These are phyloP conservation scores for Aspergillus latus DNA, from an alignment of 2,329 filamentous ascomycete species.

Conservation along the genomic window DNA sequence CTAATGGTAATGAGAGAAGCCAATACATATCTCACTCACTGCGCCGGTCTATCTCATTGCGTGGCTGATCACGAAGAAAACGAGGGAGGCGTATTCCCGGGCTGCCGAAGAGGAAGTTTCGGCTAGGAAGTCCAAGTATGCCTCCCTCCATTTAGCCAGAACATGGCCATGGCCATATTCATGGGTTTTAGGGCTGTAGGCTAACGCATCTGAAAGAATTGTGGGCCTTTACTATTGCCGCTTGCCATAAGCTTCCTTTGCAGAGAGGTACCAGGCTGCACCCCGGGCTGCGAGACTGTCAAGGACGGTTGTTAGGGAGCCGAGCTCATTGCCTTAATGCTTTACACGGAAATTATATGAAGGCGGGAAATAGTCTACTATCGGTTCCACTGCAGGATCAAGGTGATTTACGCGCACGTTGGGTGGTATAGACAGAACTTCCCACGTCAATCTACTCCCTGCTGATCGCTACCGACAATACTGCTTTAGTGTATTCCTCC, in stretches of 20 bases:
- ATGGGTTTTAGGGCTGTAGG: background rate
- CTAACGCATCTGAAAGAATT: background rate
- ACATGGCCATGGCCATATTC: no score
- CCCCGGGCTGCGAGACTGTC: background rate
- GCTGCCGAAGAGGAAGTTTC: background rate
- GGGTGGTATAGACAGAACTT: no score
- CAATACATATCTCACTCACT: background rate
- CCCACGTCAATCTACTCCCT: no score
- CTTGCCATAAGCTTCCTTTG: background rate
- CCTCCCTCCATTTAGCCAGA: background rate
- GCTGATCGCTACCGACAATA: no score
- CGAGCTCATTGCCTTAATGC: background rate
- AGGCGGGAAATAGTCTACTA: no score
- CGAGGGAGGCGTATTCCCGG: background rate
- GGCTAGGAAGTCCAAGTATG: background rate
- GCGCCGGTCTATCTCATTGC: background rate
- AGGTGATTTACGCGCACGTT: no score
- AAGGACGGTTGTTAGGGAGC: background rate
- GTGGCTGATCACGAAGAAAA: background rate
- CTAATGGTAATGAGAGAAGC: background rate
- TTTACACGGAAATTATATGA: background rate
- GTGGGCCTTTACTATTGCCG: no score
- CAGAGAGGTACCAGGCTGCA: background rate
- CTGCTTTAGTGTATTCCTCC: background rate
- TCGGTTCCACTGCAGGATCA: no score